Evolutionary conservation across 73 alveolate species (phyloP), one percentile per base, ranked within the genome.

Genomic region (Blepharisma stoltei): DNA sequence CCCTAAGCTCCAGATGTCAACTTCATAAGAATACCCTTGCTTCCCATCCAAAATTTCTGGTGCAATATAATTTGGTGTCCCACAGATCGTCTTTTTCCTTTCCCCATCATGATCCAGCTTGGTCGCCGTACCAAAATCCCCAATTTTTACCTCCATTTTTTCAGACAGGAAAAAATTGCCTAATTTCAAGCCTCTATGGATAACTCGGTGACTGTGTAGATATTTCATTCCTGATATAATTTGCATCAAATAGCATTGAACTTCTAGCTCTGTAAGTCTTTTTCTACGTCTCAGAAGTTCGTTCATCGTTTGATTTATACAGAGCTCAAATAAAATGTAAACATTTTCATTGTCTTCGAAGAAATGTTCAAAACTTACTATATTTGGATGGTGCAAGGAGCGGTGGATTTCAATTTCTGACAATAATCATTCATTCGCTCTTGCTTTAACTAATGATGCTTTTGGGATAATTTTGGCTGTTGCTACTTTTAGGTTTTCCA

Each of bases 391-490:
- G 78, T 93, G 98, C 70, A 95, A 88, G 55, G 97, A 88, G 81
- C 95, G 91, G 69, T 95, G 99, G 45, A 95, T 95, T 81, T 93
- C 91, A 67, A 93, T 95, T 83, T 95, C 99, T 32, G 97, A 85
- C 87, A 93, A 89, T 88, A 93, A 88, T 85, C 92, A 92, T 83
- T 94, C 92, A 80, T 94, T 94, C 9, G 99, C 97, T 47, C 98
- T 89, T n/a, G 95, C 81, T 85, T 93, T 94, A 18, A 95, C 81
- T 43, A 96, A 83, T 55, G 97, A 83, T 71, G 91, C 86, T 78
- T 96, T 96, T 9, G 96, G 93, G 54, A 96, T 90, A 21, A 96
- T 88, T 87, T 96, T 96, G 8, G 95, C 97, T 25, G 99, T 98
- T n/a, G 75, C 80, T 8, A 77, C 77, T 73, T 82, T 91, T 82